Percentiles rank a stretch among this genome's conserved stretches.
phyloP scores from a whole-genome alignment of 2,329 filamentous ascomycete species.

The Alternaria sp. region DNA sequence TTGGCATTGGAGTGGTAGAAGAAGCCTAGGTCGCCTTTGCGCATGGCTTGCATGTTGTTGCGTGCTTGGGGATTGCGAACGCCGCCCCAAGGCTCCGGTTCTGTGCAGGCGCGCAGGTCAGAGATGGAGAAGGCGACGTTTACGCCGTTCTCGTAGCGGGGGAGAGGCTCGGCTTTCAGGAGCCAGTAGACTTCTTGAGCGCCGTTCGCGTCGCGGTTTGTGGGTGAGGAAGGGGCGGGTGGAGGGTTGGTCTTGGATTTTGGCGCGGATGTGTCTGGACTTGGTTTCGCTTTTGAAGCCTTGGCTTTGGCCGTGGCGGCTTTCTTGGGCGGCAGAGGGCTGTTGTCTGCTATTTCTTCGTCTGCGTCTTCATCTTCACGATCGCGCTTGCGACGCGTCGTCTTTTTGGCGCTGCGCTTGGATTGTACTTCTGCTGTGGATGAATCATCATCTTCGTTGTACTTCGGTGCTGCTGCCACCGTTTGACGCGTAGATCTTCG shows the following conservation, averaged over 20 bases:
- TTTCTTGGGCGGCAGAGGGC: conserved; percentile 35
- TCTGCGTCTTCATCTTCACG: conserved; percentile 28
- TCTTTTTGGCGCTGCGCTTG: conserved; percentile 34
- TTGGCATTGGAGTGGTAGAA: conserved; percentile 98
- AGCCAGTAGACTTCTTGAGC: conserved; percentile 55
- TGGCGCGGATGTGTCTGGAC: conserved; percentile 11
- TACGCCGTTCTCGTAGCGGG: conserved; percentile 82
- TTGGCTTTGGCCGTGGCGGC: conserved; percentile 20
- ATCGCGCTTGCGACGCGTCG: conserved; percentile 41
- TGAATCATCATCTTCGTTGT: conserved; percentile 30
- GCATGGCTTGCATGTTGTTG: conserved; percentile 93
- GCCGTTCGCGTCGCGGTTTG: conserved; percentile 39
- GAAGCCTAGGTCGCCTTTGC: conserved; percentile 88
- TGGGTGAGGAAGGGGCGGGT: conserved; percentile 24
- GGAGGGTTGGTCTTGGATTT: conserved; percentile 20
- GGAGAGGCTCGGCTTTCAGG: conserved; percentile 74
- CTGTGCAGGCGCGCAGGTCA: conserved; percentile 74
- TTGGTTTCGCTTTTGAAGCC: conserved; percentile 4
- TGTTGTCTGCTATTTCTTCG: conserved; percentile 7
- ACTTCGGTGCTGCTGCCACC: conserved; percentile 24
- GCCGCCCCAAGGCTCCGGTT: conserved; percentile 89
- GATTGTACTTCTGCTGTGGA: conserved; percentile 21
- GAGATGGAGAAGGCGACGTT: conserved; percentile 96
- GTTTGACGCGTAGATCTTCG: conserved; percentile 43
- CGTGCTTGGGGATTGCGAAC: conserved; percentile 68